Percentiles rank a stretch among this genome's conserved stretches.
phyloP scores from a whole-genome alignment of 2,329 filamentous ascomycete genomes.

The Stylonectria norvegica region DNA sequence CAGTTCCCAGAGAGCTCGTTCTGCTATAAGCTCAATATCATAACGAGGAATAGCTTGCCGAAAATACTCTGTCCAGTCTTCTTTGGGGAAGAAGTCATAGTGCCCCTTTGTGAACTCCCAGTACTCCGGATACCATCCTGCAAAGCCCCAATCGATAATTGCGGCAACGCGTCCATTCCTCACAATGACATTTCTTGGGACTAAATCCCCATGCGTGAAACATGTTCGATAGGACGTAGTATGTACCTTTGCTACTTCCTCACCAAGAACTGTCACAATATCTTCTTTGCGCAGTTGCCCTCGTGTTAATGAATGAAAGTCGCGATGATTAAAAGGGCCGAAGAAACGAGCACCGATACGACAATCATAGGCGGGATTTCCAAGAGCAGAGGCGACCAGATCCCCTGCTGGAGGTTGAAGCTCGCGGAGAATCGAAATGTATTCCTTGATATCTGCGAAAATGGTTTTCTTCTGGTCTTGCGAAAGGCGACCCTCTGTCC shows the following conservation, averaged over 20 bases:
- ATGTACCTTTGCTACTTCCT: constrained; percentile 24
- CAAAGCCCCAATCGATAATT: constrained; percentile 32
- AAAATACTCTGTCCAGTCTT: constrained; percentile 22
- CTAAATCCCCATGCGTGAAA: constrained; percentile 28
- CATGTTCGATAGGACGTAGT: constrained; percentile 17
- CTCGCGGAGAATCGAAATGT: constrained; percentile 21
- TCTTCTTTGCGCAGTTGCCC: constrained; percentile 21
- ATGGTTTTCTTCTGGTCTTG: constrained; percentile 17
- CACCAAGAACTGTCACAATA: constrained; percentile 18
- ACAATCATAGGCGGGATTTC: constrained; percentile 24
- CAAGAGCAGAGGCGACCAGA: constrained; percentile 24
- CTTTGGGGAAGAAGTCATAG: constrained; percentile 15
- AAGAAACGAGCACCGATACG: constrained; percentile 25
- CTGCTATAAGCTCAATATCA: constrained; percentile 23
- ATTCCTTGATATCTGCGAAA: constrained; percentile 21
- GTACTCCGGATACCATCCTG: constrained; percentile 36
- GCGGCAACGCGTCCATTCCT: constrained; percentile 22
- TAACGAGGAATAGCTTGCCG: constrained; percentile 20
- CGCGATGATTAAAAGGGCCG: constrained; percentile 22
- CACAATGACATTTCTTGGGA: constrained; percentile 28
- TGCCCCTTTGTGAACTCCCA: constrained; percentile 32
- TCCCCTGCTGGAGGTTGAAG: constrained; percentile 22
- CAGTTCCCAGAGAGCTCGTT: constrained; percentile 19
- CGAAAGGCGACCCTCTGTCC: constrained; percentile 11
- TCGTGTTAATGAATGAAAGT: constrained; percentile 27